Evolutionary conservation across 2,329 filamentous ascomycete species (phyloP), one percentile per base, ranked within the genome.

Genomic region (Apiospora sp.): DNA sequence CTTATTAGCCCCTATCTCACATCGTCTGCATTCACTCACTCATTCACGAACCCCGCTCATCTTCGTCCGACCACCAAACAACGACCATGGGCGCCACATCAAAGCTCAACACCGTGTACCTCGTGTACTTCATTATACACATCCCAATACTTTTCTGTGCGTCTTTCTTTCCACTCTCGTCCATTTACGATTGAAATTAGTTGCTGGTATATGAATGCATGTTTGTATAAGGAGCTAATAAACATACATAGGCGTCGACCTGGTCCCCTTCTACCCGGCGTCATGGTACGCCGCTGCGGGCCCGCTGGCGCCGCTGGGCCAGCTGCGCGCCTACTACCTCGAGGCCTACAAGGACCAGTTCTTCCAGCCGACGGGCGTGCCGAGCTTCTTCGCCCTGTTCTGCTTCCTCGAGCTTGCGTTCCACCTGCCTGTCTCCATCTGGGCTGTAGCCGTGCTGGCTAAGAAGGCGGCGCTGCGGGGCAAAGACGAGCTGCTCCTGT

Each of bases 331-430:
- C 4, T 84, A 82, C 76, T 90, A 90, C 80, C 79, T 86, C 61
- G 73, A 79, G 48, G 81, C 81, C 14, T 87, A 86, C 76, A 87
- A 87, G 72, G 89, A 91, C 79, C 88, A 87, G 10, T 87, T 88
- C 81, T 86, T 88, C 78, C 79, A 81, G 51, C 76, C 81, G 44
- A 77, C 83, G 48, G 79, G 77, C 16, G 78, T 82, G 68, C 82
- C 83, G 16, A 82, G 83, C 73, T 91, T 88, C 87, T 88, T 90
- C 81, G 80, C 82, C 14, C 79, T 86, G 69, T 87, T 88, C 76
- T 81, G 88, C 69, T 83, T 83, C 75, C 75, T 90, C 69, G 89
- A 91, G 82, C 78, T 85, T 0, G 71, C 84, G 64, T 84, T 87
- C 73, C 84, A 89, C 76, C 81, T 90, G 5, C 89, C 89, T 2